Conservation (phyloP, 2,329 filamentous ascomycete genomes). For the Dothideomycetes sp. region DNA sequence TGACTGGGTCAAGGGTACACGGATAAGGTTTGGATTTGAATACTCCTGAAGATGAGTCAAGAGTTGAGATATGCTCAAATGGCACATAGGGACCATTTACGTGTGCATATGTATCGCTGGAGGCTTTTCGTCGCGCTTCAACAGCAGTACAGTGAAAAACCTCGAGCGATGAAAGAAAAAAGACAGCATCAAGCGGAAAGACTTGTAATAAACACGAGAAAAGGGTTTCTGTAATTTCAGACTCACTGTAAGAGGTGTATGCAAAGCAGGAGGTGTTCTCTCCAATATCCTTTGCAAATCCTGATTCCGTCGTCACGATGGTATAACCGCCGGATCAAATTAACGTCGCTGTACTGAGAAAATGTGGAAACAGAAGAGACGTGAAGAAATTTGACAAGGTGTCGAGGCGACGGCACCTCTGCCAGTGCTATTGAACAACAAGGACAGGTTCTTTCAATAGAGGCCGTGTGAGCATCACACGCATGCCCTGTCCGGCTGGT, state of each 20-base stretch:
- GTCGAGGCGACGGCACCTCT: not conserved
- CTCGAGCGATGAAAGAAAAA: not conserved
- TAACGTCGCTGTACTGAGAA: too few species aligned
- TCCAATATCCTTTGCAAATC: not conserved
- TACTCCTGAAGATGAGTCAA: too few species aligned
- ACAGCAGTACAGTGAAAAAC: not conserved
- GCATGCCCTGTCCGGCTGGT: not conserved
- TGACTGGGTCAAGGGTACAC: not conserved
- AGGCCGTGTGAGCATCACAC: not conserved
- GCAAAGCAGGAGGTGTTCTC: not conserved
- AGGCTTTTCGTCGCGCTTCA: not conserved
- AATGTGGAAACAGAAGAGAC: not conserved
- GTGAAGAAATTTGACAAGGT: not conserved
- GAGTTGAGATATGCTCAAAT: too few species aligned
- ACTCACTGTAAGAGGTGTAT: not conserved
- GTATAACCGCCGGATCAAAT: not conserved
- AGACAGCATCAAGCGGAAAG: not conserved
- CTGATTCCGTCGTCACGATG: not conserved
- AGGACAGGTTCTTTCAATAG: not conserved
- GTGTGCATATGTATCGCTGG: not conserved
- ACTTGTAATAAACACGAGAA: not conserved
- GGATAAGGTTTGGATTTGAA: too few species aligned
- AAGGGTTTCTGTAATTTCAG: not conserved
- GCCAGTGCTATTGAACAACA: not conserved
- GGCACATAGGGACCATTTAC: not conserved